Evolutionary conservation across 495 filamentous ascomycete genomes (phyloP).

Genomic region (Aspergillus wentii): DNA sequence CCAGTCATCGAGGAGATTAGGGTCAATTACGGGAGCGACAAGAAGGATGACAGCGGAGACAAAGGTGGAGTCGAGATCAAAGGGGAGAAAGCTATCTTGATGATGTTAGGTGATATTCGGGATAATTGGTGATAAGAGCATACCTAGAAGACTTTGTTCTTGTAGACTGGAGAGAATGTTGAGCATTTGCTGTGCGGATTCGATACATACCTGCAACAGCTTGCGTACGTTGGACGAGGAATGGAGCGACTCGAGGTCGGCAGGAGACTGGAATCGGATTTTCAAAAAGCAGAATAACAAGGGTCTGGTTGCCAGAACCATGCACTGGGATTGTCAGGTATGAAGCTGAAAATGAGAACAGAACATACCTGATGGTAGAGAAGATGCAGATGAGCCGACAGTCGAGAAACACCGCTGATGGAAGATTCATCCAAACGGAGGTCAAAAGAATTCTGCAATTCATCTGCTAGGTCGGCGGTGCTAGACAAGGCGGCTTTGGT

Average conservation of each 20-base stretch:
- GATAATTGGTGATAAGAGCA: not conserved
- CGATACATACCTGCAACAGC: constrained; percentile 37
- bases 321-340: constrained; percentile 20
- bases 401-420: constrained; percentile 31
- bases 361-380: constrained; percentile 35
- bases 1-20: constrained; percentile 17
- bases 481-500: constrained; percentile 36
- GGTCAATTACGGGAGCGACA: constrained; percentile 28
- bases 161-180: constrained; percentile 33
- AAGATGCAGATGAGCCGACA: constrained; percentile 39
- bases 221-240: constrained; percentile 26
- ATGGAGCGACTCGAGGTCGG: constrained; percentile 19
- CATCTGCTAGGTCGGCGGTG: constrained; percentile 31
- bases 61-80: constrained; percentile 39
- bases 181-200: constrained; percentile 37
- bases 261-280: constrained; percentile 27
- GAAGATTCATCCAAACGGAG: constrained; percentile 25
- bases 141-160: constrained; percentile 37
- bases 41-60: constrained; percentile 33
- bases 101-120: not conserved
- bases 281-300: constrained; percentile 35
- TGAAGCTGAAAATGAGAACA: not conserved
- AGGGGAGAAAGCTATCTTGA: constrained; percentile 40
- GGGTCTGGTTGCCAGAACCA: constrained; percentile 37
- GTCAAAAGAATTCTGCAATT: constrained; percentile 27